Base-by-base conservation (phyloP, 108 stramenopile genomes). In the Cyclotella atomus region DNA sequence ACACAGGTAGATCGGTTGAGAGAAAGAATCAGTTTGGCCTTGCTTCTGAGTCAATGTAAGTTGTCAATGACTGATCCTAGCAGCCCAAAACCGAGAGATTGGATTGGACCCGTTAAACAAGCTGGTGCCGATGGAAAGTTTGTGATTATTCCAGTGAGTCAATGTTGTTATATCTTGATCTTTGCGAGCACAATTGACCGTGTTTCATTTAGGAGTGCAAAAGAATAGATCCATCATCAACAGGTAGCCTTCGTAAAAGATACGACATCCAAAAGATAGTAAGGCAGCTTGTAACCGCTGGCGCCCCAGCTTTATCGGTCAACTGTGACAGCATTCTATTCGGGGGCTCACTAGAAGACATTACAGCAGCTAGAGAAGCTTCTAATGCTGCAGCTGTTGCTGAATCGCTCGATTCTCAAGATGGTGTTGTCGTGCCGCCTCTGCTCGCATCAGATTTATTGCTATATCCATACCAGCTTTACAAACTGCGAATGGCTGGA, bases 381-480 rank as follows among this genome's bases (percentile, higher is more conserved):
- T 62, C 83, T 35, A 59, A 76, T 41, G 66, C 73, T 12, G 88
- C 84, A 14, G 84, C 84, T 28, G 55, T 88, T 19, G 57, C 77
- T 14, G 50, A 68, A 61, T 75, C 81, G 25, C 64, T 79, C 10
- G 77, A 79, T 49, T 52, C 70, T 1, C 53, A 35, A 43, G 89
- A 88, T 60, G 86, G 86, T 44, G 83, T 82, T 10, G 78, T 84
- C 8, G 82, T 78, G 34, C 94, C 94, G 15, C 94, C 94, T 2
- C 71, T 95, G 34, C 68, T 95, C 19, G 94, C 94, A 1, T 91
- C 90, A 0, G 94, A 95, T 77, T 76, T 95, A 16, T 28, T 92
- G 3, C 65, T 95, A 12, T 95, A 95, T 65, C 94, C 94, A 30
- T 95, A 95, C 57, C 94, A 95, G 57, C 73, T 95, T 36, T 95